phyloP scores from a whole-genome alignment of 2,329 filamentous ascomycete species.

The Chaetomiaceae sp. region DNA sequence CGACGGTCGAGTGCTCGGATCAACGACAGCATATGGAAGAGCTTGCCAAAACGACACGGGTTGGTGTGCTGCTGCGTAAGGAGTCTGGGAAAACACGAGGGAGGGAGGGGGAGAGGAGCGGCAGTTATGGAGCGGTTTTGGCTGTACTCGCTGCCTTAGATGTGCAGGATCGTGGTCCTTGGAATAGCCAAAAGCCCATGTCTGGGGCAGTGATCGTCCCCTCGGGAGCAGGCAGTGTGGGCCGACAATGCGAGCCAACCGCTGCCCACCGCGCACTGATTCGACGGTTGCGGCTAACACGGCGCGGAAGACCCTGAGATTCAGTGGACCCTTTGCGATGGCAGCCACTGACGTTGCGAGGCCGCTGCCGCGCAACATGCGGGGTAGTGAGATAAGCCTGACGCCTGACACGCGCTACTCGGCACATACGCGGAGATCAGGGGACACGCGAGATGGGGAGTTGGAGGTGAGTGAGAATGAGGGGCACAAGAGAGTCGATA shows the following conservation, averaged over 20 bases:
- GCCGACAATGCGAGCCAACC: slow-evolving; percentile 3
- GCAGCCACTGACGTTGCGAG: slow-evolving; percentile 19
- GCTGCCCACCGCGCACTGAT: slow-evolving; percentile 4
- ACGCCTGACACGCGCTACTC: no score
- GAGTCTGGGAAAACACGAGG: background rate
- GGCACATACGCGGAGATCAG: no score
- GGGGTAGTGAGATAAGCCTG: slow-evolving; percentile 22
- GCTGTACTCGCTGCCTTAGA: background rate
- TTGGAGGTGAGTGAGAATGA: no score
- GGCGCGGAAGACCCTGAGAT: slow-evolving; percentile 4
- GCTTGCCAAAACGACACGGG: background rate
- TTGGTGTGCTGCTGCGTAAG: background rate
- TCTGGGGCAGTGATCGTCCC: slow-evolving; percentile 6
- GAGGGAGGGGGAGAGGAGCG: background rate
- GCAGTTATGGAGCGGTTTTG: background rate
- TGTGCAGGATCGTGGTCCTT: slow-evolving; percentile 5
- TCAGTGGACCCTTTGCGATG: slow-evolving; percentile 11
- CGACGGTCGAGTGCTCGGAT: background rate
- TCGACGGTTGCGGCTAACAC: slow-evolving; percentile 7
- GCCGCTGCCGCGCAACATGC: slow-evolving; percentile 8
- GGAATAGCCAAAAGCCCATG: background rate
- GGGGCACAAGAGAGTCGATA: no score
- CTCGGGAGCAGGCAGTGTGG: slow-evolving; percentile 3
- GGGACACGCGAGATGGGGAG: no score
- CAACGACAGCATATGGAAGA: background rate